Conservation (phyloP, 2,329 filamentous ascomycete genomes). For the Fusarium sp. region DNA sequence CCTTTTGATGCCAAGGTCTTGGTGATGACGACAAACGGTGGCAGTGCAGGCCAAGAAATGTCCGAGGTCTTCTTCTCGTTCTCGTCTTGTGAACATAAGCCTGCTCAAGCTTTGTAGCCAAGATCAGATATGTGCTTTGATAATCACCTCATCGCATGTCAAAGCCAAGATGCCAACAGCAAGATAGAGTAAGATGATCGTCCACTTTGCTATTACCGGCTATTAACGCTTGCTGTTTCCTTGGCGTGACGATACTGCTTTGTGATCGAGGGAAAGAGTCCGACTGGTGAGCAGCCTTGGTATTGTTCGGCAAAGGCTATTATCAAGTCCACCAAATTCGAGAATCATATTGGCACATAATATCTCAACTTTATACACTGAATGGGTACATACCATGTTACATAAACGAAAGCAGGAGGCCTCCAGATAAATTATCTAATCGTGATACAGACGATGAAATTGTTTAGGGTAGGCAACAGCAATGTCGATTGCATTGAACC, state of each 20-base stretch:
- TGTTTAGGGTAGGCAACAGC: neutral
- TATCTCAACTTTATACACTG: neutral
- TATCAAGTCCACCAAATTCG: neutral
- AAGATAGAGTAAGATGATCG: neutral
- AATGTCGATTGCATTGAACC: too few species aligned
- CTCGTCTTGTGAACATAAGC: slow-evolving; percentile 25
- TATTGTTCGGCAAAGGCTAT: neutral
- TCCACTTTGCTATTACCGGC: neutral
- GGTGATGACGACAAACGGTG: slow-evolving; percentile 40
- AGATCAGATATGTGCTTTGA: slow-evolving; percentile 8
- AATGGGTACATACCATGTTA: too few species aligned
- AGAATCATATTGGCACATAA: neutral
- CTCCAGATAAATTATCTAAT: neutral
- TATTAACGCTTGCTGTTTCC: neutral
- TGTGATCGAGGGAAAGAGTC: neutral
- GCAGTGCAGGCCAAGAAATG: slow-evolving; percentile 36
- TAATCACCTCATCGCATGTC: slow-evolving; percentile 12
- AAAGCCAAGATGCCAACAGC: neutral
- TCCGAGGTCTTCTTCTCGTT: neutral
- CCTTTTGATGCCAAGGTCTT: slow-evolving; percentile 38
- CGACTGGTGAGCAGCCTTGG: neutral
- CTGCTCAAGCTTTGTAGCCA: slow-evolving; percentile 39
- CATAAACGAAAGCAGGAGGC: neutral
- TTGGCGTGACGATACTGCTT: neutral
- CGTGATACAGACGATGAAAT: neutral